These are phyloP conservation scores for Alternaria postmessia DNA, from an alignment of 2,329 filamentous ascomycete species.

Conservation along the genomic window DNA sequence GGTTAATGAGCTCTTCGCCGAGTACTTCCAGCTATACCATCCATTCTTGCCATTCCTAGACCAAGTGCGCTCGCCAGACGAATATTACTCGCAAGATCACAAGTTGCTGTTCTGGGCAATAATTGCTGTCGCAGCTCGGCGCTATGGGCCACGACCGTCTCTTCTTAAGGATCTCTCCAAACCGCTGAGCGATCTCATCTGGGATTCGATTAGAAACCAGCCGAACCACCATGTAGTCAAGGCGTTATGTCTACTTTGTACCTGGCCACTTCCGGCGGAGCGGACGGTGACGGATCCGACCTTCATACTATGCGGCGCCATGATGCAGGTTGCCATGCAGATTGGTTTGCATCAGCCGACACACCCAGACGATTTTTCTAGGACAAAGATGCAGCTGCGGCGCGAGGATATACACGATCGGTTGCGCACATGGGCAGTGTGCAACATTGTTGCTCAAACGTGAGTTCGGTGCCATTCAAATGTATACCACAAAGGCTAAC, in stretches of 20 bases:
- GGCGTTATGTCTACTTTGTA: slow-evolving; percentile 79
- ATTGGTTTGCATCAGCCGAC: slow-evolving; percentile 83
- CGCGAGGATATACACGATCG: slow-evolving; percentile 82
- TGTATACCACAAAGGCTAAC: slow-evolving; percentile 18
- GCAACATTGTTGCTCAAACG: slow-evolving; percentile 83
- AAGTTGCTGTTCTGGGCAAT: slow-evolving; percentile 88
- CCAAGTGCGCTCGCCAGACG: slow-evolving; percentile 68
- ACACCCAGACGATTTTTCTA: slow-evolving; percentile 83
- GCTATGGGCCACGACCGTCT: slow-evolving; percentile 69
- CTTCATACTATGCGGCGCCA: slow-evolving; percentile 80
- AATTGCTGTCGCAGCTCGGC: slow-evolving; percentile 75
- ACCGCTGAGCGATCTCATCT: slow-evolving; percentile 74
- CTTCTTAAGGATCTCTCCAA: slow-evolving; percentile 72
- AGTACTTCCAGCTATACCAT: slow-evolving; percentile 80
- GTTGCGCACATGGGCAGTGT: slow-evolving; percentile 82
- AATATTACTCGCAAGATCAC: slow-evolving; percentile 79
- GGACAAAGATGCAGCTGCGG: slow-evolving; percentile 76
- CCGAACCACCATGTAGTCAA: slow-evolving; percentile 84
- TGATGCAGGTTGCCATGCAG: slow-evolving; percentile 88
- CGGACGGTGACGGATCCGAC: slow-evolving; percentile 82
- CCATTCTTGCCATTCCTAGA: slow-evolving; percentile 80
- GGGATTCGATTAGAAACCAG: slow-evolving; percentile 80
- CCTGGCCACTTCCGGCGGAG: slow-evolving; percentile 84
- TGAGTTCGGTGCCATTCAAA: slow-evolving; percentile 40
- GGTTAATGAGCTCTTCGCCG: slow-evolving; percentile 68